Base-by-base conservation (phyloP, 2,329 filamentous ascomycete species). In the Alternaria rosae region DNA sequence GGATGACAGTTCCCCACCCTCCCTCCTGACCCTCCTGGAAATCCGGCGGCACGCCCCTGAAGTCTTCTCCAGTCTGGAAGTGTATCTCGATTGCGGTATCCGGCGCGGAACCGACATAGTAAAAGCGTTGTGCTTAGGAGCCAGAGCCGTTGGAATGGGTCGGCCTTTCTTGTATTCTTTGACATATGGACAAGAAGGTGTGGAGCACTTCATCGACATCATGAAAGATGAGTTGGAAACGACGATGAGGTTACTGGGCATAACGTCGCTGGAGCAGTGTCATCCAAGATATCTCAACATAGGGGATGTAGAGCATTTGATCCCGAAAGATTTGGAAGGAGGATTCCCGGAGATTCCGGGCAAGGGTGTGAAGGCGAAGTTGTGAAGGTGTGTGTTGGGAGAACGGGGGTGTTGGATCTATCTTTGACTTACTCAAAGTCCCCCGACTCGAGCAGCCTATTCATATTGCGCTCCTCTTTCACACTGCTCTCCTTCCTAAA, bases 61-160 rank as follows among this genome's bases (percentile, higher is more conserved):
- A 57, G 82, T 91, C 0, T 87, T 91, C 54, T 82, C 85, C 25
- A 77, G 78, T 54, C 81, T 91, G 73, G 87, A 90, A 69, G 85
- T 91, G 0, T 87, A 85, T 54, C 79, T 91, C 5, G 89, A 92
- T 64, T 88, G 89, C 0, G 89, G 89, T 0, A 83, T 92, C 28
- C 82, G 84, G n/a, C 80, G 88, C 17, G 89, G 89, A 0, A 87
- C 87, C 0, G 89, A 92, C 70, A 85, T 91, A 4, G 83, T 92
- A 4, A 51, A 51, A 6, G 47, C 47, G 2, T 30, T 51, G 2
- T 51, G 47, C 5, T 13, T 51, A 1, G 89, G 89, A 0, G 89
- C 88, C 0, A 88, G 81, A 55, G 88, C 86, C 0, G 89, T 82
- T 0, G 88, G 88, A 0, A 78, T 92, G 10, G 89, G 89, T 0